A percentile compares a stretch with the other conserved stretches of the same genome.
These are phyloP conservation scores for Huntiella savannae DNA, from an alignment of 2,329 filamentous ascomycete genomes.

Conservation along the genomic window DNA sequence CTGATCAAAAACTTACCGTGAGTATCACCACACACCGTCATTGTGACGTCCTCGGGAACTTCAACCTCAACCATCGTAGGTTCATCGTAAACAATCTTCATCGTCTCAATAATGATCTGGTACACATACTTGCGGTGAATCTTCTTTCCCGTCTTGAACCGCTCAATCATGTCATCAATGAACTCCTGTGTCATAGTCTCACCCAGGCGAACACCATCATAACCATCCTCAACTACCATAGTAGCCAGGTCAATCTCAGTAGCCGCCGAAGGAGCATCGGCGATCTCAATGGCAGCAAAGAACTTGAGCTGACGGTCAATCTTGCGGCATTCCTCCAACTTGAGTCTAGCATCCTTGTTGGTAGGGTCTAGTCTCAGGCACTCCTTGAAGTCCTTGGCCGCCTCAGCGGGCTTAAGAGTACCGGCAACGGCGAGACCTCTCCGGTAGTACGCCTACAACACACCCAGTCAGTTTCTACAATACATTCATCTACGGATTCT, in stretches of 20 bases:
- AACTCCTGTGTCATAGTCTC: constrained; percentile 90
- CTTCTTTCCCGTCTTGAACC: constrained; percentile 93
- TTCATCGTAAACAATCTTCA: constrained; percentile 78
- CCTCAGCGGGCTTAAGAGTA: constrained; percentile 74
- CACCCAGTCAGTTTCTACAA: background rate
- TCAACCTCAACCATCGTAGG: constrained; percentile 92
- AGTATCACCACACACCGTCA: constrained; percentile 94
- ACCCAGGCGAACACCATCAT: constrained; percentile 65
- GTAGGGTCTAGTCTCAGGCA: constrained; percentile 71
- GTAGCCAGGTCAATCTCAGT: constrained; percentile 76
- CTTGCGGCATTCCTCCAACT: constrained; percentile 85
- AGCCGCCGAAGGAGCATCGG: constrained; percentile 78
- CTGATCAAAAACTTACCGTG: constrained; percentile 44
- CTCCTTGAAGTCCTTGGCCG: constrained; percentile 77
- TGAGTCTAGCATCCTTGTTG: constrained; percentile 81
- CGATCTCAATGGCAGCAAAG: constrained; percentile 82
- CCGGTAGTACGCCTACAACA: constrained; percentile 67
- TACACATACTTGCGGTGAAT: constrained; percentile 93
- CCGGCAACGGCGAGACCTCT: constrained; percentile 81
- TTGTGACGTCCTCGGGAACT: constrained; percentile 53
- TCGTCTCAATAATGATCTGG: constrained; percentile 81
- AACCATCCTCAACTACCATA: constrained; percentile 63
- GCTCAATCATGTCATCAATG: constrained; percentile 87
- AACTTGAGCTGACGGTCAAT: constrained; percentile 84
- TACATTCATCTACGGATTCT: background rate